Conservation (phyloP, 352 stramenopile species). For the Globisporangium echinulatum region DNA sequence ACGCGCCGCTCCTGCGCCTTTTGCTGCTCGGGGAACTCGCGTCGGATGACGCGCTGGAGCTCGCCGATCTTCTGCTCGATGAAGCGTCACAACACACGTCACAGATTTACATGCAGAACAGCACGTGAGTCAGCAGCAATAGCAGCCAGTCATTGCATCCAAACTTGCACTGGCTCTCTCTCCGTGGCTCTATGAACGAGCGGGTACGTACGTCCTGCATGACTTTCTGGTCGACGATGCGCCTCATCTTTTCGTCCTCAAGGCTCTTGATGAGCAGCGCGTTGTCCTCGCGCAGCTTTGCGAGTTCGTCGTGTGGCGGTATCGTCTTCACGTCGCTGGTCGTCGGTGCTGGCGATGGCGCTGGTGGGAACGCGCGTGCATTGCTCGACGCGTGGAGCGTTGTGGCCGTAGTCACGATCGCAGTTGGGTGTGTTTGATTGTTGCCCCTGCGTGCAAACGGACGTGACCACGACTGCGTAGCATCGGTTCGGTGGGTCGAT, state of each 20-base stretch:
- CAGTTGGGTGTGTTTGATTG: constrained; percentile 1
- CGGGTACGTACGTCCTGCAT: constrained; percentile 42
- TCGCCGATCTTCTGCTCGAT: constrained; percentile 59
- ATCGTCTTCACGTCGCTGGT: neutral
- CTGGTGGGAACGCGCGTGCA: neutral
- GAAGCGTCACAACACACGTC: neutral
- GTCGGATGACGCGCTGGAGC: constrained; percentile 55
- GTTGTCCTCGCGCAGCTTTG: constrained; percentile 48
- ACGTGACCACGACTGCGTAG: constrained; percentile 6
- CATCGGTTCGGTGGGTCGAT: neutral
- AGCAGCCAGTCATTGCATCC: too few relatives aligned
- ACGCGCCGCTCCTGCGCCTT: constrained; percentile 24
- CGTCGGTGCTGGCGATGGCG: neutral
- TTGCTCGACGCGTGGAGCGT: neutral
- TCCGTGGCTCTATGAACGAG: too few relatives aligned
- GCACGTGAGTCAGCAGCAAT: neutral
- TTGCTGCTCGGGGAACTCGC: constrained; percentile 37
- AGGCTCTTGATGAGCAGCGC: constrained; percentile 46
- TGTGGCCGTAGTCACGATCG: neutral
- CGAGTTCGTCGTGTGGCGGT: constrained; percentile 21
- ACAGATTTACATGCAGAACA: too few relatives aligned
- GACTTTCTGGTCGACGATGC: constrained; percentile 50
- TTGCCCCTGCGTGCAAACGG: neutral
- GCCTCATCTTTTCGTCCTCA: constrained; percentile 64
- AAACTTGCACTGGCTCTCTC: too few relatives aligned